Percentiles rank a stretch among this genome's conserved stretches.
Conservation (phyloP, 345 rosid species). For the Litchi chinensis region DNA sequence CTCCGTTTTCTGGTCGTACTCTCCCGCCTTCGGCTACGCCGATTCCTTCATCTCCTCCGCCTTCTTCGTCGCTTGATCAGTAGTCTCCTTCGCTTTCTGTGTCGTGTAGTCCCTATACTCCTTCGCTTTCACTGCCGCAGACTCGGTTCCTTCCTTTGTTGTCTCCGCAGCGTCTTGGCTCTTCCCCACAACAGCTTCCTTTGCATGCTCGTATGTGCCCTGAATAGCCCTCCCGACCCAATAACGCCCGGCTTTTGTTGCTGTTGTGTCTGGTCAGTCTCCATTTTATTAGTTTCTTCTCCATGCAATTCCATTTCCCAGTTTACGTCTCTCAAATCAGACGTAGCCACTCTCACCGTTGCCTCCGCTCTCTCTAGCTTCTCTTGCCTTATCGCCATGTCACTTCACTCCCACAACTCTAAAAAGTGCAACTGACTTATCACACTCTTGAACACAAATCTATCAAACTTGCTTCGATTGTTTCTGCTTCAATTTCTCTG, state of each 20-base stretch:
- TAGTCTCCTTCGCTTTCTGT: no score
- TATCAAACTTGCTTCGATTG: not conserved
- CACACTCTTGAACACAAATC: not conserved
- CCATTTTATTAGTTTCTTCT: slow-evolving; percentile 1
- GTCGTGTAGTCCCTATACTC: slow-evolving; percentile 32
- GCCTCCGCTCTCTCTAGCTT: slow-evolving; percentile 56
- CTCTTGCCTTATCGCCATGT: slow-evolving; percentile 60
- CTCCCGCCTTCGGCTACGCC: slow-evolving; percentile 13
- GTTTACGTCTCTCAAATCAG: slow-evolving; percentile 48
- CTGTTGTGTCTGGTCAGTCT: slow-evolving; percentile 33
- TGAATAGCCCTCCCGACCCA: slow-evolving; percentile 56
- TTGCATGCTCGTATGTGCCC: slow-evolving; percentile 59
- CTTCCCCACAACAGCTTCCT: slow-evolving; percentile 62
- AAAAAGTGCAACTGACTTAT: no score
- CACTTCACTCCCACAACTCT: not conserved
- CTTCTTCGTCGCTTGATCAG: slow-evolving; percentile 24
- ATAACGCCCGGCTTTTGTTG: slow-evolving; percentile 54
- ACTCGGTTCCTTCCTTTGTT: slow-evolving; percentile 8
- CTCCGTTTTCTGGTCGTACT: slow-evolving; percentile 24
- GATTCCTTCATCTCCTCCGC: slow-evolving; percentile 18
- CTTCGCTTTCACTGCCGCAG: slow-evolving; percentile 21
- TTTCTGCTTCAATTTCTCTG: not conserved
- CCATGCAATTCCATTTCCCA: slow-evolving; percentile 22
- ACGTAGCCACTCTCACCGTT: slow-evolving; percentile 43
- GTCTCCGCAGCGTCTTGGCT: slow-evolving; percentile 27